Percentiles rank a stretch among this genome's conserved stretches.
These are phyloP conservation scores for Mrakia blollopis DNA, from an alignment of 768 basidiomycete species.

Conservation along the genomic window DNA sequence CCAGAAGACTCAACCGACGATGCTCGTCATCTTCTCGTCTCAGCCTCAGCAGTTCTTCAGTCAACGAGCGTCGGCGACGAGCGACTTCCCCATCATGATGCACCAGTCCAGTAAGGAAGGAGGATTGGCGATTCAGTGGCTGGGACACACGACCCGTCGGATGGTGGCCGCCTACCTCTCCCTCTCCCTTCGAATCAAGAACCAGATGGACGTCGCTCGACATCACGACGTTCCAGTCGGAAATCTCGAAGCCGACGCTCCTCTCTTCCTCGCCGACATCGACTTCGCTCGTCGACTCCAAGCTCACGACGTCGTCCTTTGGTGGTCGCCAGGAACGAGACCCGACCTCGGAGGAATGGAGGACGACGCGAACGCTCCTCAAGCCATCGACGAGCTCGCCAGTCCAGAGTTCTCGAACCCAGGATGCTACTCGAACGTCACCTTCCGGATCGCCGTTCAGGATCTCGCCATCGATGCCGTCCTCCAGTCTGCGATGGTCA, in stretches of 20 bases:
- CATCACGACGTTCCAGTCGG: conserved; percentile 92
- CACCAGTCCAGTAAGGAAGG: conserved; percentile 57
- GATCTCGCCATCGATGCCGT: conserved; percentile 93
- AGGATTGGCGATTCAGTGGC: conserved; percentile 85
- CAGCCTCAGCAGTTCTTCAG: conserved; percentile 84
- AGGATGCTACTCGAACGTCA: conserved; percentile 88
- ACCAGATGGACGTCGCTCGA: conserved; percentile 69
- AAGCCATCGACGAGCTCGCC: conserved; percentile 62
- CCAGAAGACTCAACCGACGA: conserved; percentile 56
- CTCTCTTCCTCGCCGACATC: conserved; percentile 80
- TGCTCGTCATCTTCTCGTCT: conserved; percentile 75
- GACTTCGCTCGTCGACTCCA: conserved; percentile 81
- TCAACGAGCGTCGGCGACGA: conserved; percentile 59
- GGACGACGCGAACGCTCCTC: conserved; percentile 65
- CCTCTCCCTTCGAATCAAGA: conserved; percentile 72
- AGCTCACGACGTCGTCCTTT: conserved; percentile 83
- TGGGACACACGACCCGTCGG: conserved; percentile 69
- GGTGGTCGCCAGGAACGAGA: conserved; percentile 88
- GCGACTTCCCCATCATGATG: conserved; percentile 79
- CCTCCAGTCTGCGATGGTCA: conserved; percentile 86
- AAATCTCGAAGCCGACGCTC: conserved; percentile 84
- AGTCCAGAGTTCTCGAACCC: conserved; percentile 78
- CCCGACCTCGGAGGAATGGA: conserved; percentile 94
- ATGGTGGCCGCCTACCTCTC: conserved; percentile 78
- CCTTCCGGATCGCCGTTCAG: conserved; percentile 78